Evolutionary conservation across 495 filamentous ascomycete species (phyloP), one percentile per base, ranked within the genome.

Genomic region (Aspergillus bridgeri): DNA sequence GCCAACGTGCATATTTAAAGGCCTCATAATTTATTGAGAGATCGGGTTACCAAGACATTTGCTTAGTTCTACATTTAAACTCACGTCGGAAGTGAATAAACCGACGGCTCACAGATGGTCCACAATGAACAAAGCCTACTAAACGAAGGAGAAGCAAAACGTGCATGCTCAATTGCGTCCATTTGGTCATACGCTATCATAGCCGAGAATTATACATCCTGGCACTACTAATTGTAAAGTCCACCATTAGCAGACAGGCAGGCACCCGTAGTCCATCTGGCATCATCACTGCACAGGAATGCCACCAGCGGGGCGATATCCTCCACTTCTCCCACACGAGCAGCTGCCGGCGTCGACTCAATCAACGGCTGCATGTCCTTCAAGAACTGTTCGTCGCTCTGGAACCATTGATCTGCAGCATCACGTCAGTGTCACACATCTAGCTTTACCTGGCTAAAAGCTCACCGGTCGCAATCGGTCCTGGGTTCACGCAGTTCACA

Each of bases 401-500:
- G 50, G 22, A 47, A 53, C 57, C 57, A 59, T 53, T 59, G 57
- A 42, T 59, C 56, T 57, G 23, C 9, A 18, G 25, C 6, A 2
- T 47, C 17, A 20, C 2, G 2, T 42, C 7, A 53, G 50, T 8
- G 20, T 42, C 8, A 5, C 8, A 4, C 1, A 15, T 24, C 17
- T 6, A 1, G n/a, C 3, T 24, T 6, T 17, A 9, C 27, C 1
- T 24, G 20, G 13, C 25, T 18, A 13, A 19, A 21, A 29, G 65
- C 63, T 52, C 47, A 56, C 64, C 65, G 29, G 68, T 70, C 9
- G 60, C 60, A 46, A 71, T 54, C 0, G 68, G 66, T 3, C 66
- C 68, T 3, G 68, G 66, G 53, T 58, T 63, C 19, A 69, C 54
- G 45, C 60, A 63, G 51, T 71, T 69, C 2, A 71, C 61, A 1